phyloP scores from a whole-genome alignment of 495 filamentous ascomycete genomes.

The Immersiella caudata region DNA sequence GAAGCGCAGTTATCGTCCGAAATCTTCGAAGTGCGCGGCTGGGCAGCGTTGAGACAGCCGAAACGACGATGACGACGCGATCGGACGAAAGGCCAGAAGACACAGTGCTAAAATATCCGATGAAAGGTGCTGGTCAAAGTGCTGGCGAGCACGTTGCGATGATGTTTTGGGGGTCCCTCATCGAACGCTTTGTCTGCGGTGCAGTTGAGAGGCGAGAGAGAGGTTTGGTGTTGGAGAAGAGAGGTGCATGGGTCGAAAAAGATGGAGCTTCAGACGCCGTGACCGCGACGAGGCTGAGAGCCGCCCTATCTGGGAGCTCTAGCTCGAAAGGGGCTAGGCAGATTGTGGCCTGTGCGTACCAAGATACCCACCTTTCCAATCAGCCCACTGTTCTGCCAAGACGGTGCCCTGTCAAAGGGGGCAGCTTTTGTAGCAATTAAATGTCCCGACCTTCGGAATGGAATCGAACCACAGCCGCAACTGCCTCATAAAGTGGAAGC shows the following conservation, averaged over 20 bases:
- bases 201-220: not conserved
- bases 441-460: not conserved
- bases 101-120: not conserved
- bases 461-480: not conserved
- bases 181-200: not conserved
- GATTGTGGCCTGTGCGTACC: not conserved
- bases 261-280: constrained; percentile 17
- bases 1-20: not conserved
- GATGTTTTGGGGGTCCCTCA: not conserved
- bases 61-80: not conserved
- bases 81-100: constrained; percentile 1
- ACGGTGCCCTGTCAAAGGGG: not conserved
- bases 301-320: not conserved
- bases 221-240: constrained; percentile 11
- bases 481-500: not conserved
- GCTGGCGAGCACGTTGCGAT: not conserved
- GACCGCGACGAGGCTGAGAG: constrained; percentile 27
- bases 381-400: not conserved
- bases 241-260: constrained; percentile 18
- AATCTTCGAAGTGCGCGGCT: not conserved
- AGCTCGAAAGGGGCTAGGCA: not conserved
- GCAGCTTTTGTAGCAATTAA: constrained; percentile 2
- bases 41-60: not conserved
- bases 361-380: not conserved
- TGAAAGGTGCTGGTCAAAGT: constrained; percentile 1